Percentiles rank a stretch among this genome's conserved stretches.
Conservation (phyloP, 495 filamentous ascomycete species). For the Evansstolkia leycettana region DNA sequence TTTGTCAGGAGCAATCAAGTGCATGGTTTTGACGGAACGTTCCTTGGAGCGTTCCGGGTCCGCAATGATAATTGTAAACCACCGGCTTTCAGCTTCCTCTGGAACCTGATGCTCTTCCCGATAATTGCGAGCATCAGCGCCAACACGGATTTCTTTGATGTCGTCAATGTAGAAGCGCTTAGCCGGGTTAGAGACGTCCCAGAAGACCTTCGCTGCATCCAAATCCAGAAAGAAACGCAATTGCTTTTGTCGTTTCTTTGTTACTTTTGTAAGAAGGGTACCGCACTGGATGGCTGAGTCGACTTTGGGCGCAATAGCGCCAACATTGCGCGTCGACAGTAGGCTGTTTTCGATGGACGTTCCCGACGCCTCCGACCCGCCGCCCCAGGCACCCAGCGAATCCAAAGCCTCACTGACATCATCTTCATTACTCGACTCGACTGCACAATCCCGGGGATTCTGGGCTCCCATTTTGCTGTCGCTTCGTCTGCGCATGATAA, state of each 20-base stretch:
- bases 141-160: slow-evolving; percentile 77
- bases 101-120: slow-evolving; percentile 67
- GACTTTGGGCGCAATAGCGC: slow-evolving; percentile 53
- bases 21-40: slow-evolving; percentile 60
- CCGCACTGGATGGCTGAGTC: slow-evolving; percentile 62
- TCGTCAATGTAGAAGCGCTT: slow-evolving; percentile 91
- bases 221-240: slow-evolving; percentile 68
- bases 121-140: slow-evolving; percentile 78
- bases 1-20: slow-evolving; percentile 66
- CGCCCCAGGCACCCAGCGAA: slow-evolving; percentile 21
- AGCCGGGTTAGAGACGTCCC: slow-evolving; percentile 65
- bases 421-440: slow-evolving; percentile 43
- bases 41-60: slow-evolving; percentile 55
- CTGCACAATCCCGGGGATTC: slow-evolving; percentile 33
- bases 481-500: slow-evolving; percentile 74
- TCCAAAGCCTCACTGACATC: slow-evolving; percentile 50
- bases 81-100: slow-evolving; percentile 49
- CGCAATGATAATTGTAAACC: slow-evolving; percentile 81
- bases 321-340: slow-evolving; percentile 18
- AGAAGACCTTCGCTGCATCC: slow-evolving; percentile 71
- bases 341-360: slow-evolving; percentile 25
- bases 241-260: slow-evolving; percentile 64
- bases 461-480: slow-evolving; percentile 66
- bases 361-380: slow-evolving; percentile 28
- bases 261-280: slow-evolving; percentile 65